phyloP scores from a whole-genome alignment of 2,329 filamentous ascomycete species.

The Chaetomiaceae sp. region DNA sequence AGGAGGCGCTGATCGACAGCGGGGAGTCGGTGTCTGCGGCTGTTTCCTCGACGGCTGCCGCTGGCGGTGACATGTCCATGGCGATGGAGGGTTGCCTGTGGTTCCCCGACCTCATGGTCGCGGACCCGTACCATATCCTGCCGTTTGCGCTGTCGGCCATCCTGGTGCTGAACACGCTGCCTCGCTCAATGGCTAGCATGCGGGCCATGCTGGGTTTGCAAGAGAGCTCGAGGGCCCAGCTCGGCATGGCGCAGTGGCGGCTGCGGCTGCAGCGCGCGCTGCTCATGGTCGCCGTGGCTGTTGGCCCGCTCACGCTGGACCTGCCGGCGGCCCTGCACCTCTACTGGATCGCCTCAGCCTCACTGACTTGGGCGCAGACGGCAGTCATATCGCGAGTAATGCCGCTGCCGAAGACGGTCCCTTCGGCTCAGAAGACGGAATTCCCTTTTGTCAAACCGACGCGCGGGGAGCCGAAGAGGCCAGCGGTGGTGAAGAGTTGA shows the following conservation, averaged over 20 bases:
- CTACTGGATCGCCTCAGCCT: constrained; percentile 37
- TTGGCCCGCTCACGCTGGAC: constrained; percentile 34
- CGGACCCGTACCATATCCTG: constrained; percentile 46
- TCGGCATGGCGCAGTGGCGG: not conserved
- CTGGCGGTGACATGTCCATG: constrained; percentile 34
- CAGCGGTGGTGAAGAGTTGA: not conserved
- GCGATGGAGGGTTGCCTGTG: constrained; percentile 47
- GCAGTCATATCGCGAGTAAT: constrained; percentile 21
- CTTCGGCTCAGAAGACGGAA: constrained; percentile 5
- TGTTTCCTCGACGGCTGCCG: not conserved
- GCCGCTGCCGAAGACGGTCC: constrained; percentile 7
- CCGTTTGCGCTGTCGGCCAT: constrained; percentile 36
- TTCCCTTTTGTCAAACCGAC: constrained; percentile 3
- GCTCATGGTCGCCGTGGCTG: constrained; percentile 25
- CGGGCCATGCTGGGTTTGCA: constrained; percentile 24
- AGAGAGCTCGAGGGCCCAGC: not conserved
- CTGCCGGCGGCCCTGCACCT: constrained; percentile 39
- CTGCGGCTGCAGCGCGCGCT: constrained; percentile 27
- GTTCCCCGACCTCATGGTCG: constrained; percentile 48
- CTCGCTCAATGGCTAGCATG: constrained; percentile 23
- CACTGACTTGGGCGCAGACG: constrained; percentile 21
- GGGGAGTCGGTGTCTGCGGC: constrained; percentile 20
- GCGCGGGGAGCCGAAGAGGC: not conserved
- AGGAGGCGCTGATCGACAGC: not conserved
- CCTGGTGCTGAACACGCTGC: constrained; percentile 32